phyloP scores from a whole-genome alignment of 441 rosid genomes.

The Breynia disticha region DNA sequence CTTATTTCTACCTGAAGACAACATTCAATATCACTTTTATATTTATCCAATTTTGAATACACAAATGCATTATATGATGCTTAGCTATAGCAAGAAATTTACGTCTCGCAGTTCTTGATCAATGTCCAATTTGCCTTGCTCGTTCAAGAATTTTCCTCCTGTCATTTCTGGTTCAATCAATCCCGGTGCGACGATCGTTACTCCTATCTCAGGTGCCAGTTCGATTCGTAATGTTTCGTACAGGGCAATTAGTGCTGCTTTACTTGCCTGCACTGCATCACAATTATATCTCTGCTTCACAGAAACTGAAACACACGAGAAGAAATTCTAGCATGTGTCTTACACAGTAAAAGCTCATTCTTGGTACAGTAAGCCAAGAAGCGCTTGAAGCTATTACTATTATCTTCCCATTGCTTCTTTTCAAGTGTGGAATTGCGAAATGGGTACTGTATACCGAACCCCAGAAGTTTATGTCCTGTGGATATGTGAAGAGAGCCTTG shows the following conservation, averaged over 20 bases:
- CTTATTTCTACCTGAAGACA: conserved; percentile 25
- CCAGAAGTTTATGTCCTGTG: conserved; percentile 52
- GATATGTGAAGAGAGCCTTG: no score
- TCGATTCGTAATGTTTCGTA: conserved; percentile 32
- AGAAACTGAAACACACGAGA: not conserved
- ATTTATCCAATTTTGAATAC: no score
- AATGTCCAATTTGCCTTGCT: conserved; percentile 25
- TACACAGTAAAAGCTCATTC: conserved; percentile 42
- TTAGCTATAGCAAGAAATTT: conserved; percentile 13
- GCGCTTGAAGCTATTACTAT: conserved; percentile 39
- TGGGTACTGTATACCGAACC: conserved; percentile 39
- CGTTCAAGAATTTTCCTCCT: conserved; percentile 21
- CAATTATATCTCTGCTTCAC: not conserved
- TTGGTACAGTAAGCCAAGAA: conserved; percentile 35
- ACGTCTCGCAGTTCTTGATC: conserved; percentile 34
- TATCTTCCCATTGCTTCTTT: conserved; percentile 36
- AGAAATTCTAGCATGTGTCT: not conserved
- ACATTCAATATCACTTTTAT: no score
- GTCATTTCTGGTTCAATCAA: conserved; percentile 29
- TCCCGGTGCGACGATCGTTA: conserved; percentile 41
- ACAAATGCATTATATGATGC: no score
- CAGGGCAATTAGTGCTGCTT: conserved; percentile 31
- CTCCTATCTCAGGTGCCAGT: conserved; percentile 20
- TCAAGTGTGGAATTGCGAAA: conserved; percentile 41
- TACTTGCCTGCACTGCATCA: conserved; percentile 27